Base-by-base conservation (phyloP, 2,329 filamentous ascomycete genomes). In the Elsinoe arachidis region DNA sequence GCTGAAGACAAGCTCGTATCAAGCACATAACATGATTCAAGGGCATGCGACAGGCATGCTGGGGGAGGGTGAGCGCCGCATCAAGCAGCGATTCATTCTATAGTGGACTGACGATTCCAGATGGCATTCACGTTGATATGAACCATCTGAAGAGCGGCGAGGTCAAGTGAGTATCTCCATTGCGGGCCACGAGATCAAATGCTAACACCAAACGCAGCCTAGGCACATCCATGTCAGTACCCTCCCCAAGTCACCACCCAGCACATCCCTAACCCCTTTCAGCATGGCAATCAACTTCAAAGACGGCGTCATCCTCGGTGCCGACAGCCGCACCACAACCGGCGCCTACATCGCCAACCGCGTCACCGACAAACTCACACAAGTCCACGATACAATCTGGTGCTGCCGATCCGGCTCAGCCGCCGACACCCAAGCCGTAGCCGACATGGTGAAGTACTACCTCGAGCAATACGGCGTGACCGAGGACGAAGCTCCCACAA, bases 231-330 rank as follows among this genome's bases (percentile, higher is more conserved):
- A 97, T 99, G 90, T 95, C 80, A 76, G 86, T 71, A 61, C 53
- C 26, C 46, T 59, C 51, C 62, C 17, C 17, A 30, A 21, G 58
- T 41, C 55, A 60, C 61, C 66, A 15, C 10, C 66, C 58, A 64
- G 62, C 49, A 59, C 59, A 41, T 52, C 62, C 59, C 63, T 72
- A 66, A 72, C 61, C 19, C 26, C 30, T 14, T 30, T 46, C 67
- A 95, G 90, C 73, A 99, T 99, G 93, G 93, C 93, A 61, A 91
- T 97, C 73, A 97, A 95, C 69, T 99, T 99, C 83, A 93, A 93
- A 72, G 91, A 96, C 68, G 93, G 93, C 61, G 93, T 99, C 59
- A 97, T 99, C 75, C 81, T 99, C 84, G 88, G 93, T 64, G 93
- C 93, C 67, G 93, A 99, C 75, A 96, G 90, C 69, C 85, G 93